phyloP scores from a whole-genome alignment of 1,284 basidiomycete species.

The Boletus semigastroideus region DNA sequence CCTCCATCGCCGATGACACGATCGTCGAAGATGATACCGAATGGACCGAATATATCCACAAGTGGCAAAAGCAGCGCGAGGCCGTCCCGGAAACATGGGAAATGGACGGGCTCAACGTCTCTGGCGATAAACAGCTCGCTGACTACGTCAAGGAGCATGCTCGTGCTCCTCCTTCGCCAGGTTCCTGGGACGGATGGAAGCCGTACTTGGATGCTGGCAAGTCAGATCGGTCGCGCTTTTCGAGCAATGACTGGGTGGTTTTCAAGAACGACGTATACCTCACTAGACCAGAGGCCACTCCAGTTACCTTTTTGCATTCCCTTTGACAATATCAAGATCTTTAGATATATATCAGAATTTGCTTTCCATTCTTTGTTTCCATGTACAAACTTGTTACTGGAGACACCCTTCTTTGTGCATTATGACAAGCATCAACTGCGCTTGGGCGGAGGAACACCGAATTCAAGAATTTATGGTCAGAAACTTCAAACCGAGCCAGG shows the following conservation, averaged over 20 bases:
- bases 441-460: too few species aligned
- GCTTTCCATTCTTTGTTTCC: too few species aligned
- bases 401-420: too few species aligned
- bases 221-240: slow-evolving; percentile 1
- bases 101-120: background rate
- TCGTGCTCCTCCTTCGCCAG: background rate
- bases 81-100: background rate
- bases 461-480: too few species aligned
- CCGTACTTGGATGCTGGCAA: background rate
- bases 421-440: too few species aligned
- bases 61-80: background rate
- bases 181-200: background rate
- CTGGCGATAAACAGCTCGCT: background rate
- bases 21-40: background rate
- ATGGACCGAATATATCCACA: background rate
- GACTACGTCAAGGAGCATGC: background rate
- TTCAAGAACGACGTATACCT: background rate
- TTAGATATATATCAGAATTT: too few species aligned
- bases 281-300: background rate
- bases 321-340: too few species aligned
- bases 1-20: background rate
- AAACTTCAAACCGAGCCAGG: too few species aligned
- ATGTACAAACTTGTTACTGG: too few species aligned
- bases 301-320: too few species aligned
- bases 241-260: slow-evolving; percentile 1